These are phyloP conservation scores for Trifolium subterraneum DNA, from an alignment of 306 rosid genomes.

Conservation along the genomic window DNA sequence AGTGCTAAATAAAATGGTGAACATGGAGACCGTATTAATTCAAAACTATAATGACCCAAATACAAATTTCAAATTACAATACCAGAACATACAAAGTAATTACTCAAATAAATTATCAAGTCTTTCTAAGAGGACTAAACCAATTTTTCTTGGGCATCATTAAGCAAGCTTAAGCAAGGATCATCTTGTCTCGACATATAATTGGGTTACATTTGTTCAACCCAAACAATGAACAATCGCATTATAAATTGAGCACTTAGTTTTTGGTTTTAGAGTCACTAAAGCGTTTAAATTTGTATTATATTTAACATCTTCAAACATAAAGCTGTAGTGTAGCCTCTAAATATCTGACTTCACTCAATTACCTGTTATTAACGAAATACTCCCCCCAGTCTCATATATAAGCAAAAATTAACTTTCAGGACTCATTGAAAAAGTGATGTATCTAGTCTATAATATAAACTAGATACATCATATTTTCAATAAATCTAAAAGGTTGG, in stretches of 20 bases:
- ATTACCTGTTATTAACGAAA: neutral
- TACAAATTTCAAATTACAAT: slow-evolving; percentile 4
- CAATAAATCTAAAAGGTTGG: too few species aligned
- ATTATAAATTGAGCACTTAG: slow-evolving; percentile 9
- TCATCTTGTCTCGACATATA: neutral
- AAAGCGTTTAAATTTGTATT: neutral
- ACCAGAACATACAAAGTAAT: neutral
- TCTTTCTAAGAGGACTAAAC: neutral
- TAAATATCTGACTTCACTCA: slow-evolving; percentile 19
- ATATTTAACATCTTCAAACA: slow-evolving; percentile 30
- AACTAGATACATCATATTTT: too few species aligned
- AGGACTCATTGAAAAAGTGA: too few species aligned
- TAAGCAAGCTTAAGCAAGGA: slow-evolving; percentile 25
- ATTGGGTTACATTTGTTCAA: slow-evolving; percentile 25
- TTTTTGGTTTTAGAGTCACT: slow-evolving; percentile 12
- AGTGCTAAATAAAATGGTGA: neutral
- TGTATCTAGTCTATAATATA: too few species aligned
- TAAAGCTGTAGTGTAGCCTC: slow-evolving; percentile 1
- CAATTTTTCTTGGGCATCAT: slow-evolving; percentile 20
- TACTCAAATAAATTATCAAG: slow-evolving; percentile 1
- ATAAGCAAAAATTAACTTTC: too few species aligned
- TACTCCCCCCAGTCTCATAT: too few species aligned
- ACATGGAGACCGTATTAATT: neutral
- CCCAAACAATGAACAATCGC: slow-evolving; percentile 23
- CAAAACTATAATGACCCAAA: neutral